A percentile compares a stretch with the other conserved stretches of the same genome.
phyloP scores from a whole-genome alignment of 257 asterid genomes.

The Avicennia marina region DNA sequence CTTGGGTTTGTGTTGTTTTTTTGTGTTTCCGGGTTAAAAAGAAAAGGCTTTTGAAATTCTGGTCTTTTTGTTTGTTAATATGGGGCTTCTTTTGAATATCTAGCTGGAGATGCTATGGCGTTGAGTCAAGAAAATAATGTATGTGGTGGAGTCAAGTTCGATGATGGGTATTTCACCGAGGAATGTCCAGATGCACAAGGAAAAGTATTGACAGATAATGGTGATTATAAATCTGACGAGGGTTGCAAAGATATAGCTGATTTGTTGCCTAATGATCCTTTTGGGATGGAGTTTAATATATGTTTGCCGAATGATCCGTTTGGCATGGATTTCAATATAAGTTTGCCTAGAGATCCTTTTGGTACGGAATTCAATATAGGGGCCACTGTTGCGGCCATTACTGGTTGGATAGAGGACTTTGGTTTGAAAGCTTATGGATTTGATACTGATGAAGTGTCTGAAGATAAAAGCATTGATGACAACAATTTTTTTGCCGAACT shows the following conservation, averaged over 20 bases:
- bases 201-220: conserved; percentile 19
- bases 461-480: conserved; percentile 23
- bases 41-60: neutral
- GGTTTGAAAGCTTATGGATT: conserved; percentile 30
- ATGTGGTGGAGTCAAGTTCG: too few relatives aligned
- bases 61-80: conserved; percentile 7
- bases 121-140: conserved; percentile 33
- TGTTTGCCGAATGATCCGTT: conserved; percentile 46
- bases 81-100: conserved; percentile 1
- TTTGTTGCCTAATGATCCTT: conserved; percentile 66
- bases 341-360: conserved; percentile 66
- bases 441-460: conserved; percentile 29
- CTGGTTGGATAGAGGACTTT: conserved; percentile 50
- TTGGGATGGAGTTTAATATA: conserved; percentile 30
- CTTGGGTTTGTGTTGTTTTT: neutral
- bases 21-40: neutral
- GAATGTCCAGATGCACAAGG: conserved; percentile 15
- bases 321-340: conserved; percentile 23
- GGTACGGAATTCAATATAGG: conserved; percentile 30
- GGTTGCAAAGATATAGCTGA: conserved; percentile 42
- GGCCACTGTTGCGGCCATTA: conserved; percentile 34
- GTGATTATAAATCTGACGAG: conserved; percentile 30
- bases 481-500: conserved; percentile 29
- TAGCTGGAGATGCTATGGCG: conserved; percentile 32
- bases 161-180: conserved; percentile 24